Conservation (phyloP, 306 rosid genomes). For the Trifolium dubium region DNA sequence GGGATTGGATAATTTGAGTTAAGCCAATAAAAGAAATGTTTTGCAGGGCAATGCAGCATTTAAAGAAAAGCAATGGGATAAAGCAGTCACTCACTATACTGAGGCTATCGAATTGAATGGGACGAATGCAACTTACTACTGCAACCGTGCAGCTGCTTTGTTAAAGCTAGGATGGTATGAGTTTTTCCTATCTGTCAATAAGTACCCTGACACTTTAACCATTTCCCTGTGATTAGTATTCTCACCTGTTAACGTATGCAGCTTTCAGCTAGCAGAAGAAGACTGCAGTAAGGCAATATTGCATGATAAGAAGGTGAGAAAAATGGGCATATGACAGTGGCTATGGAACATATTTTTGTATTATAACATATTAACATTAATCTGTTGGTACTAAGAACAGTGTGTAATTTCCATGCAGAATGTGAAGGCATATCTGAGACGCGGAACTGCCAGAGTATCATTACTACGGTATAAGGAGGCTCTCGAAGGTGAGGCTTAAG, state of each 20-base stretch:
- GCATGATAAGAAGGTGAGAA: slow-evolving; percentile 81
- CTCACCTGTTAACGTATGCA: slow-evolving; percentile 47
- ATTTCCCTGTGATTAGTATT: slow-evolving; percentile 32
- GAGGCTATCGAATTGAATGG: slow-evolving; percentile 77
- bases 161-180: slow-evolving; percentile 81
- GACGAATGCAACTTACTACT: slow-evolving; percentile 65
- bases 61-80: slow-evolving; percentile 77
- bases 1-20: slow-evolving; percentile 4
- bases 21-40: slow-evolving; percentile 24
- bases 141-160: slow-evolving; percentile 92
- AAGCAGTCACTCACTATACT: slow-evolving; percentile 72
- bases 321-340: slow-evolving; percentile 27
- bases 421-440: slow-evolving; percentile 93
- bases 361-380: too few species aligned
- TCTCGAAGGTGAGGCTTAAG: slow-evolving; percentile 57
- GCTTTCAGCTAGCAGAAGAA: slow-evolving; percentile 91
- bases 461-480: slow-evolving; percentile 67
- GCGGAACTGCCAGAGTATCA: slow-evolving; percentile 88
- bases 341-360: background rate
- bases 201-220: slow-evolving; percentile 15
- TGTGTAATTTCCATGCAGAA: slow-evolving; percentile 55
- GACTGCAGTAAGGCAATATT: slow-evolving; percentile 78
- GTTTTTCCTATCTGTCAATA: slow-evolving; percentile 28
- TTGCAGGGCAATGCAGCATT: slow-evolving; percentile 88
- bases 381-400: slow-evolving; percentile 9